These are phyloP conservation scores for Rhizophagus sp. DNA, from an alignment of 192 early-diverging fungal genomes.

Conservation along the genomic window DNA sequence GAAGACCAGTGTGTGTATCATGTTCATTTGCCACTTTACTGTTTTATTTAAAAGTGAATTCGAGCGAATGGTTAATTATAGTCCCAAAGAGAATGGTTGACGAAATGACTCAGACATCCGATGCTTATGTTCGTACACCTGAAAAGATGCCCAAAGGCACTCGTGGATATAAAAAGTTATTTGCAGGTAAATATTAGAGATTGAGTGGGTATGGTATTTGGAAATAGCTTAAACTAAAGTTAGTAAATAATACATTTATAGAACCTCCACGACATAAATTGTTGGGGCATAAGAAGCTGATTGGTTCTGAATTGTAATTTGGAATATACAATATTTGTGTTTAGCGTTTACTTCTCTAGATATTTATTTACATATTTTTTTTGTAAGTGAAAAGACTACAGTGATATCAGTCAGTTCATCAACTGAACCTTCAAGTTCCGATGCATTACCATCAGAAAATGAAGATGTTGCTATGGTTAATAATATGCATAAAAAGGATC, in stretches of 20 bases:
- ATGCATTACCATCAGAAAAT: not conserved
- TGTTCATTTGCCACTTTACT: not conserved
- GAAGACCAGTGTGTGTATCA: not conserved
- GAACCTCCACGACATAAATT: too few relatives aligned
- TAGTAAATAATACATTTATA: not conserved
- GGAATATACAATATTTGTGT: not conserved
- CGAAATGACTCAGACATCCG: slow-evolving; percentile 1
- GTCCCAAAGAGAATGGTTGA: not conserved
- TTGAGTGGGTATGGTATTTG: not conserved
- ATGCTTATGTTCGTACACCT: not conserved
- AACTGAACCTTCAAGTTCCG: not conserved
- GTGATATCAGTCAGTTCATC: not conserved
- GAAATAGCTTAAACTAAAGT: not conserved
- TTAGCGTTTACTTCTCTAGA: not conserved
- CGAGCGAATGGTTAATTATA: not conserved
- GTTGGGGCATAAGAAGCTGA: too few relatives aligned
- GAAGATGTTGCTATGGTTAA: not conserved
- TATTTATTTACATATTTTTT: not conserved
- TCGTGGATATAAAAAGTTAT: not conserved
- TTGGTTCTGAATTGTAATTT: too few relatives aligned
- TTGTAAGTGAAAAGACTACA: not conserved
- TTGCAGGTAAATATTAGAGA: not conserved
- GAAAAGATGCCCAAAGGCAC: not conserved
- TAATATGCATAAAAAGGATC: not conserved
- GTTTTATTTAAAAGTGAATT: not conserved